These are phyloP conservation scores for Orbilia quercus DNA, from an alignment of 2,329 filamentous ascomycete genomes.

Conservation along the genomic window DNA sequence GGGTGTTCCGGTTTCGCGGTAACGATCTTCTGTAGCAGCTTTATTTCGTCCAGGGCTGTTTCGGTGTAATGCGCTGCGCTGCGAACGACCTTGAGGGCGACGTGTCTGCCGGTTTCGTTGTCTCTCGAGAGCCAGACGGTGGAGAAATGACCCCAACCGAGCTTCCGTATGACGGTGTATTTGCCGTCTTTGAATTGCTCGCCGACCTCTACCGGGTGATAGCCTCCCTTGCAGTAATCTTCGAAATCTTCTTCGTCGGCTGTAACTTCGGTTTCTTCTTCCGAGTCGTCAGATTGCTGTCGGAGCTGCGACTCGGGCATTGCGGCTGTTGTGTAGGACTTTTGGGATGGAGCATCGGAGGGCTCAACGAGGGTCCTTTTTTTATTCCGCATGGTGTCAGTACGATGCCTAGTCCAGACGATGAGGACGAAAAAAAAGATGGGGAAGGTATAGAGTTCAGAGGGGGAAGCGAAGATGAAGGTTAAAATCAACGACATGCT, in stretches of 20 bases:
- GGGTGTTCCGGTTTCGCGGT: slow-evolving; percentile 94
- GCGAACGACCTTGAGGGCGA: slow-evolving; percentile 96
- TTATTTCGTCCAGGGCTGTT: slow-evolving; percentile 98
- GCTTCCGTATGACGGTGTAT: slow-evolving; percentile 97
- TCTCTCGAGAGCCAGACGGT: slow-evolving; percentile 74
- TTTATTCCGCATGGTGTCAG: slow-evolving; percentile 47
- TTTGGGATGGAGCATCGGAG: slow-evolving; percentile 68
- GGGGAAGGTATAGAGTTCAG: slow-evolving; percentile 30
- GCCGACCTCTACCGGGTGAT: slow-evolving; percentile 92
- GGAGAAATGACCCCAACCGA: slow-evolving; percentile 71
- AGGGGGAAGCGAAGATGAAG: slow-evolving; percentile 37
- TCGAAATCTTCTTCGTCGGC: slow-evolving; percentile 98
- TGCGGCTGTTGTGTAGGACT: slow-evolving; percentile 63
- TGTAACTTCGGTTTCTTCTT: slow-evolving; percentile 88
- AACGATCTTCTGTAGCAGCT: slow-evolving; percentile 95
- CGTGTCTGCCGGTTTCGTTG: slow-evolving; percentile 88
- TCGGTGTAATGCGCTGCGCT: slow-evolving; percentile 99
- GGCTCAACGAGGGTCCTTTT: slow-evolving; percentile 54
- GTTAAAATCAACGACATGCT: slow-evolving; percentile 26
- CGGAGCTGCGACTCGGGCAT: slow-evolving; percentile 69
- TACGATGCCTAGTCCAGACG: slow-evolving; percentile 2
- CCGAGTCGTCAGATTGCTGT: slow-evolving; percentile 76
- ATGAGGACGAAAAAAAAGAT: background rate
- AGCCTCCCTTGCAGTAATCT: slow-evolving; percentile 99
- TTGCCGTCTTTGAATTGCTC: slow-evolving; percentile 98